phyloP scores from a whole-genome alignment of 2,329 filamentous ascomycete genomes.

The Botrytis aclada region DNA sequence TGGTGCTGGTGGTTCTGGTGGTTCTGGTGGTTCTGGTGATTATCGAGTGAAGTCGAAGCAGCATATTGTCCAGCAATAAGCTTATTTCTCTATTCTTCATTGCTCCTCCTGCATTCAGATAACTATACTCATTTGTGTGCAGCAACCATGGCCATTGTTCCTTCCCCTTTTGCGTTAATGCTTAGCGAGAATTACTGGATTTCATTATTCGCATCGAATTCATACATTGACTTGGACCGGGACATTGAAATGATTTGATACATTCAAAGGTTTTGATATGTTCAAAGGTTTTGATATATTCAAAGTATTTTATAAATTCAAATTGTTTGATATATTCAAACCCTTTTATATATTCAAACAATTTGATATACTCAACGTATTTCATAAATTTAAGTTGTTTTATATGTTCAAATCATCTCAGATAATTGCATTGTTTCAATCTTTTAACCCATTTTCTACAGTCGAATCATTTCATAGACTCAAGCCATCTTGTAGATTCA shows the following conservation, averaged over 20 bases:
- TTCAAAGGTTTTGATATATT: not conserved
- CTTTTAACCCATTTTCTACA: too few relatives aligned
- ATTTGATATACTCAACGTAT: too few relatives aligned
- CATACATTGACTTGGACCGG: not conserved
- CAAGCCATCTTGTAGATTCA: too few relatives aligned
- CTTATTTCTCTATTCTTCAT: not conserved
- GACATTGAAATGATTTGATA: not conserved
- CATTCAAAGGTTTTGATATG: not conserved
- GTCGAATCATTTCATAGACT: too few relatives aligned
- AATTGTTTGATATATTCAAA: too few relatives aligned
- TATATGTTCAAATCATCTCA: too few relatives aligned
- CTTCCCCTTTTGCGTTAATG: not conserved
- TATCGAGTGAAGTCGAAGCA: not conserved
- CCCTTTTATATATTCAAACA: too few relatives aligned
- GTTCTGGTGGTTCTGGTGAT: not conserved
- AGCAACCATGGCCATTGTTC: not conserved
- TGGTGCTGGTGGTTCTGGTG: accelerated
- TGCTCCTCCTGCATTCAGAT: not conserved
- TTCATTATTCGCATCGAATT: not conserved
- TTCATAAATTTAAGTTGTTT: too few relatives aligned
- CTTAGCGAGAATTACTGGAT: not conserved
- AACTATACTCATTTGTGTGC: not conserved
- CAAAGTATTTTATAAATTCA: not conserved
- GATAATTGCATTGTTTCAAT: too few relatives aligned
- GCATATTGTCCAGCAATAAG: not conserved